Evolutionary conservation across 2,329 filamentous ascomycete genomes (phyloP).

Genomic region (Diaporthe ilicicola): DNA sequence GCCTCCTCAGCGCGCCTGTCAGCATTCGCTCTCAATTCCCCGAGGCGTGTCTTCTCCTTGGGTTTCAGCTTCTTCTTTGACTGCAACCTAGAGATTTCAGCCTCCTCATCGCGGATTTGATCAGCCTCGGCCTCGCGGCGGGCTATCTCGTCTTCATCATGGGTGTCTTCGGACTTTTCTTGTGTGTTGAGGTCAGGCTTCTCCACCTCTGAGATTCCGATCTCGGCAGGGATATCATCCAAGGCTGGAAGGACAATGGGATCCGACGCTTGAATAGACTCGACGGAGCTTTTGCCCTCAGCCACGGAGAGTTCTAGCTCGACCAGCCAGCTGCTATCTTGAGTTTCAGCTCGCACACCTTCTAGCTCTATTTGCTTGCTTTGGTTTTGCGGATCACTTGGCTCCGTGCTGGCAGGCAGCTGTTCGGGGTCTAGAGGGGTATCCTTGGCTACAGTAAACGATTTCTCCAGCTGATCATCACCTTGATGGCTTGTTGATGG

Average conservation of each 20-base stretch:
- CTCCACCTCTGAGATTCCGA: background rate
- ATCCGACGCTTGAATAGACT: background rate
- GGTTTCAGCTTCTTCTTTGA: conserved; percentile 23
- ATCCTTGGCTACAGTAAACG: background rate
- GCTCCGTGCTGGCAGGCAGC: background rate
- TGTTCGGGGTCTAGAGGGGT: background rate
- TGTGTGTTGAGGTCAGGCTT: background rate
- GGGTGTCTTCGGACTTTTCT: background rate
- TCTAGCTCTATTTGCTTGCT: background rate
- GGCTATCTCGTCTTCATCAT: conserved; percentile 11
- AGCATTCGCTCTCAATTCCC: conserved; percentile 18
- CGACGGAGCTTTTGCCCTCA: background rate
- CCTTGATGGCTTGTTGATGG: background rate
- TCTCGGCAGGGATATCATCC: background rate
- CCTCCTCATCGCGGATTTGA: conserved; percentile 21
- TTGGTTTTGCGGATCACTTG: background rate
- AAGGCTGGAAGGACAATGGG: background rate
- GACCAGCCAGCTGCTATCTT: background rate
- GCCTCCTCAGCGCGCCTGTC: conserved; percentile 25
- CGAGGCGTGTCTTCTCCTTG: conserved; percentile 30
- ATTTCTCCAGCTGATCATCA: background rate
- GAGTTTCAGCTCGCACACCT: background rate
- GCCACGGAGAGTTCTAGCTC: background rate
- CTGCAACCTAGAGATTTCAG: conserved; percentile 21
- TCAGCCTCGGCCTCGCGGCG: conserved; percentile 19